Conservation (phyloP, 139 green algal genomes). For the Nannochloris sp. region DNA sequence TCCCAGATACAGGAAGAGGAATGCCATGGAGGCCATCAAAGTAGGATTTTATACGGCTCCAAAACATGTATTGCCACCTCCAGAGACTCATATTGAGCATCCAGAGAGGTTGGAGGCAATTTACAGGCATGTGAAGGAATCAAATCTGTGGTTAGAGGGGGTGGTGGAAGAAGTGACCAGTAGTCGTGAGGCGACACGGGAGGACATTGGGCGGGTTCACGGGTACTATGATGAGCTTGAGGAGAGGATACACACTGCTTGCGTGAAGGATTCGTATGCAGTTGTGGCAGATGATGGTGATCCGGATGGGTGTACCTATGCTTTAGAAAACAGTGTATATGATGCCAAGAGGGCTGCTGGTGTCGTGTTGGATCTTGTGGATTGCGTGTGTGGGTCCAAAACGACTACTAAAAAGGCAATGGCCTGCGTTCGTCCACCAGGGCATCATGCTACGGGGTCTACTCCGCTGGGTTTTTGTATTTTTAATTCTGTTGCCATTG, state of each 20-base stretch:
- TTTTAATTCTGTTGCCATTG: conserved; percentile 13
- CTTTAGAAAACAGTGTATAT: conserved; percentile 9
- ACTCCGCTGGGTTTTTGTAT: conserved; percentile 9
- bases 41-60: too few relatives aligned
- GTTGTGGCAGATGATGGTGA: conserved; percentile 5
- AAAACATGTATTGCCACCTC: too few relatives aligned
- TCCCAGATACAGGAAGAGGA: too few relatives aligned
- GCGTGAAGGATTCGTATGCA: background rate
- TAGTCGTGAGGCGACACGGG: background rate
- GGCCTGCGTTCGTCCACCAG: background rate
- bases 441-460: conserved; percentile 2
- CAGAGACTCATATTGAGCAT: too few relatives aligned
- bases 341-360: conserved; percentile 12
- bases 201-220: conserved; percentile 3
- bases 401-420: background rate
- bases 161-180: background rate
- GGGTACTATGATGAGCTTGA: background rate
- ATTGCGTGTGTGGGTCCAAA: conserved; percentile 7
- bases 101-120: too few relatives aligned
- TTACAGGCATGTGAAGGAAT: background rate
- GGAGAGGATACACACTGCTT: background rate
- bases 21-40: too few relatives aligned
- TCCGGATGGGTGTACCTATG: conserved; percentile 23
- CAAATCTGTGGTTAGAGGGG: background rate
- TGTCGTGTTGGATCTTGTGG: conserved; percentile 9